These are phyloP conservation scores for Epichloe glyceriae DNA, from an alignment of 2,329 filamentous ascomycete genomes.

Conservation along the genomic window DNA sequence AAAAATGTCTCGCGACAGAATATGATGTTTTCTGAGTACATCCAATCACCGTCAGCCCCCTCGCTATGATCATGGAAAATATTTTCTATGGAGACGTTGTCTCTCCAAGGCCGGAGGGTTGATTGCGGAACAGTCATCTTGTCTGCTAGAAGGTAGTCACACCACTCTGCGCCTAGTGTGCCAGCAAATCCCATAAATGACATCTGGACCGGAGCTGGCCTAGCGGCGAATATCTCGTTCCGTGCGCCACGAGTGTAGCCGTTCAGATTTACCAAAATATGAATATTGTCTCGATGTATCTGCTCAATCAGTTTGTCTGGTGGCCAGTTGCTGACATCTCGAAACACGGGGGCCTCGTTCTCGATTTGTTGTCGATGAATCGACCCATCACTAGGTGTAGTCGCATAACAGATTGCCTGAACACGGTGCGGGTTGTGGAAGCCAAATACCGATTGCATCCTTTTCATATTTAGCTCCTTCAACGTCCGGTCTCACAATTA, in stretches of 20 bases:
- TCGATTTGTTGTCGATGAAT: constrained; percentile 87
- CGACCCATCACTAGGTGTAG: constrained; percentile 80
- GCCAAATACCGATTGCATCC: constrained; percentile 97
- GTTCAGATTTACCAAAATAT: constrained; percentile 95
- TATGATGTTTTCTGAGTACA: constrained; percentile 94
- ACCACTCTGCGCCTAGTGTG: constrained; percentile 94
- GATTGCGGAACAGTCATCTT: constrained; percentile 69
- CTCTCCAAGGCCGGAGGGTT: constrained; percentile 68
- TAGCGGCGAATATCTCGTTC: constrained; percentile 92
- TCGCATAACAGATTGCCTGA: constrained; percentile 89
- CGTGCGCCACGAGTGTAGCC: constrained; percentile 94
- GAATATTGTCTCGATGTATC: constrained; percentile 77
- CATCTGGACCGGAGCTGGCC: constrained; percentile 94
- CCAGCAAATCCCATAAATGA: constrained; percentile 99
- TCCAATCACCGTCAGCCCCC: constrained; percentile 63
- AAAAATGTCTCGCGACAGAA: constrained; percentile 94
- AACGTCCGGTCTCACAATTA: neutral
- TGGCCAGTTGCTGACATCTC: constrained; percentile 77
- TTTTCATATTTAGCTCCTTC: constrained; percentile 13
- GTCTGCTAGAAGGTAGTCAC: constrained; percentile 90
- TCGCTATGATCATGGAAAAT: constrained; percentile 53
- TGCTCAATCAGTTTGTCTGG: constrained; percentile 74
- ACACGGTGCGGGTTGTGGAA: constrained; percentile 63
- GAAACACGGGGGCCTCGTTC: constrained; percentile 78
- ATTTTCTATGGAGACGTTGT: constrained; percentile 63